Evolutionary conservation across 192 early-diverging fungal species (phyloP).

Genomic region (Backusella psychrophila): DNA sequence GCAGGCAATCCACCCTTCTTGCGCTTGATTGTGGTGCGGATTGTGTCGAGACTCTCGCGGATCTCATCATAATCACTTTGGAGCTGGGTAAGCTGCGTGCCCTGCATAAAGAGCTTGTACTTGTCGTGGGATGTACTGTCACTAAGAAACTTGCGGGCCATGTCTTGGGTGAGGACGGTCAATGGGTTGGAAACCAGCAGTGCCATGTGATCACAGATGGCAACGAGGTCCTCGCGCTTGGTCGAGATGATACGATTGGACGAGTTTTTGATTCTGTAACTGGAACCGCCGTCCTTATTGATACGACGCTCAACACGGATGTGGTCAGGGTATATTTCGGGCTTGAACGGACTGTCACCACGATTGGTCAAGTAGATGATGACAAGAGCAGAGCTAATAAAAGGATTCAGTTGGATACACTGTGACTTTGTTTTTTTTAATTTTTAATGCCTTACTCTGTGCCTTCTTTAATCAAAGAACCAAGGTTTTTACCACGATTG

Average conservation of each 20-base stretch:
- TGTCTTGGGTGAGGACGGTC: constrained; percentile 91
- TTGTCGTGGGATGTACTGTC: constrained; percentile 81
- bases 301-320: constrained; percentile 87
- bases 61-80: constrained; percentile 67
- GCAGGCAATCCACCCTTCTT: constrained; percentile 64
- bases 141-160: constrained; percentile 85
- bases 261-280: constrained; percentile 79
- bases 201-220: constrained; percentile 84
- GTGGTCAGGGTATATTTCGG: constrained; percentile 72
- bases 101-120: constrained; percentile 90
- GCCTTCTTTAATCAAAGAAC: constrained; percentile 83
- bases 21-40: constrained; percentile 49
- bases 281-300: constrained; percentile 52
- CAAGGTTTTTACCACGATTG: constrained; percentile 77
- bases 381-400: constrained; percentile 56
- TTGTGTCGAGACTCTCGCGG: constrained; percentile 53
- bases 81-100: constrained; percentile 82
- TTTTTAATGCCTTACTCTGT: constrained; percentile 42
- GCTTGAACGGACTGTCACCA: constrained; percentile 84
- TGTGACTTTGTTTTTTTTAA: not conserved
- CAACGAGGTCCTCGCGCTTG: constrained; percentile 80
- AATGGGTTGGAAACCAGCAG: constrained; percentile 95
- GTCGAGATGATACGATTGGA: constrained; percentile 65
- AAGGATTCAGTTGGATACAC: too few species aligned
- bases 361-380: constrained; percentile 74